Evolutionary conservation across 371 early-diverging fungal species (phyloP).

Genomic region (Apophysomyces trapeziformis): DNA sequence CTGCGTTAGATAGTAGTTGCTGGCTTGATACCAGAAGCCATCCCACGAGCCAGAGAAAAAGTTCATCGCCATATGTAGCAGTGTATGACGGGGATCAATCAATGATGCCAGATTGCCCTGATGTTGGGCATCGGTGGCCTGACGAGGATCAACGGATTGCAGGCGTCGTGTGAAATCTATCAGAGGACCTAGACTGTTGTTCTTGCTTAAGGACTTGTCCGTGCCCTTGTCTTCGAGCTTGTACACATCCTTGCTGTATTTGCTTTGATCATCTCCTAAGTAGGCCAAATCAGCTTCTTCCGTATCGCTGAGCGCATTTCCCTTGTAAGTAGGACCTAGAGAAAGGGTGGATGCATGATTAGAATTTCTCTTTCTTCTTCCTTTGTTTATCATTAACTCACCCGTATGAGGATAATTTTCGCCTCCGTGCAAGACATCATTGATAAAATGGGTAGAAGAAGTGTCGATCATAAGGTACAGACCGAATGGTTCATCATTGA

Average conservation of each 20-base stretch:
- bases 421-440: conserved; percentile 39
- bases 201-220: conserved; percentile 20
- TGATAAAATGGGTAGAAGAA: conserved; percentile 46
- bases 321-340: conserved; percentile 32
- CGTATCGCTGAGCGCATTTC: conserved; percentile 27
- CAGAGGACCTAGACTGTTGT: conserved; percentile 17
- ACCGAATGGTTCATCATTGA: conserved; percentile 49
- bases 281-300: conserved; percentile 34
- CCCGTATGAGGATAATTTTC: conserved; percentile 13
- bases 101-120: conserved; percentile 28
- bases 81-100: conserved; percentile 35
- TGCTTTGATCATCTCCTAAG: conserved; percentile 37
- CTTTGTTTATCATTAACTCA: not conserved
- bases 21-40: conserved; percentile 54
- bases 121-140: conserved; percentile 29
- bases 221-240: conserved; percentile 34
- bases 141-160: conserved; percentile 23
- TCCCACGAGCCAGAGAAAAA: conserved; percentile 54
- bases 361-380: not conserved
- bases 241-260: conserved; percentile 35
- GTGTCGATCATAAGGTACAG: conserved; percentile 55
- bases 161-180: conserved; percentile 23
- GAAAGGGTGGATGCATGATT: not conserved
- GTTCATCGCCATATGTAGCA: conserved; percentile 50
- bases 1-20: conserved; percentile 59